Conservation (phyloP, 192 early-diverging fungal genomes). For the Haplosporangium gracile region DNA sequence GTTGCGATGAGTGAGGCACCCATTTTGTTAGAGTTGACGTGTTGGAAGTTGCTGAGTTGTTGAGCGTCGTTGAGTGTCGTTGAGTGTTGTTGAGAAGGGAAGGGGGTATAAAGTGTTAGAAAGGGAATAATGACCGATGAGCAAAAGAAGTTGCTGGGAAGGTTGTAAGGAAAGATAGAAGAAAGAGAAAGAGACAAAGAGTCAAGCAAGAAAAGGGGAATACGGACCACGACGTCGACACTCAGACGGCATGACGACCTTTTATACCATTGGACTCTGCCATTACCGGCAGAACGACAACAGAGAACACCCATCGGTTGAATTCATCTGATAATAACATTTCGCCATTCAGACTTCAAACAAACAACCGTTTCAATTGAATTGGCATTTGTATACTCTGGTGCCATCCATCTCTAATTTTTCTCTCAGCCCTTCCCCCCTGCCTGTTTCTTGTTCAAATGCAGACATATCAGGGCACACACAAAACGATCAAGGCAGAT, state of each 20-base stretch:
- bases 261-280: background rate
- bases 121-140: background rate
- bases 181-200: background rate
- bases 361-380: slow-evolving; percentile 5
- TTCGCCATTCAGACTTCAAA: background rate
- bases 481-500: background rate
- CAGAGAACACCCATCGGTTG: background rate
- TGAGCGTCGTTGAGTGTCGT: background rate
- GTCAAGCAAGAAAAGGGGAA: background rate
- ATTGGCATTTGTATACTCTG: background rate
- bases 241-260: background rate
- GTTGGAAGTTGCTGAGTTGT: background rate
- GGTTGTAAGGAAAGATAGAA: background rate
- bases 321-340: background rate
- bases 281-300: background rate
- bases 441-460: background rate
- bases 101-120: background rate
- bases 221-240: background rate
- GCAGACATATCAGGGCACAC: background rate
- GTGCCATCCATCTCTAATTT: slow-evolving; percentile 9
- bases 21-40: slow-evolving; percentile 8
- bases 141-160: background rate
- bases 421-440: background rate
- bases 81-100: background rate
- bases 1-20: slow-evolving; percentile 37